Evolutionary conservation across 768 basidiomycete genomes (phyloP).

Genomic region (Auricularia heimuer): DNA sequence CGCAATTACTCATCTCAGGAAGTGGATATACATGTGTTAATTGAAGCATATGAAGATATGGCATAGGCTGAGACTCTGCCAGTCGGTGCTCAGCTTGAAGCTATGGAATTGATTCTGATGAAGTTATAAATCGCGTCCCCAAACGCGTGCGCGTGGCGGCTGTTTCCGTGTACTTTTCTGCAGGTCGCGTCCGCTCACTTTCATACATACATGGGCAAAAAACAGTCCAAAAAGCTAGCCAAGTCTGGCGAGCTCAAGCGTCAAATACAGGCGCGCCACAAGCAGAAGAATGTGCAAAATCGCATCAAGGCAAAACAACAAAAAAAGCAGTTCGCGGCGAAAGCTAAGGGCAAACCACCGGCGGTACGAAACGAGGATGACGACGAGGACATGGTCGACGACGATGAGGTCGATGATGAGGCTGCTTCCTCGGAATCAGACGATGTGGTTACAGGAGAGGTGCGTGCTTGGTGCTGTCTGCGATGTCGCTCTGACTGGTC

Average conservation of each 20-base stretch:
- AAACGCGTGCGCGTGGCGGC: not conserved
- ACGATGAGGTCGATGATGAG: slow-evolving; percentile 31
- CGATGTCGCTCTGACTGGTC: not conserved
- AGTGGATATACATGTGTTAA: too few species aligned
- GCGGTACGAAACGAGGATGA: slow-evolving; percentile 23
- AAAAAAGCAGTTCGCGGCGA: slow-evolving; percentile 42
- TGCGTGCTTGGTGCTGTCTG: not conserved
- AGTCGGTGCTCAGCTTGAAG: too few species aligned
- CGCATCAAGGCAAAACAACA: slow-evolving; percentile 62
- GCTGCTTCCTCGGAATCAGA: slow-evolving; percentile 14
- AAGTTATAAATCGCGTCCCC: not conserved
- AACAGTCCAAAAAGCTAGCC: slow-evolving; percentile 78
- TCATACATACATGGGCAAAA: slow-evolving; percentile 35
- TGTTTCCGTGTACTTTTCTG: not conserved
- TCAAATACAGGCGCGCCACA: slow-evolving; percentile 72
- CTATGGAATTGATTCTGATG: too few species aligned
- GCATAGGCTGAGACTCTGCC: too few species aligned
- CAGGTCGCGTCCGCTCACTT: not conserved
- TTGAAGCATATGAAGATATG: too few species aligned
- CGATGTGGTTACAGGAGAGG: not conserved
- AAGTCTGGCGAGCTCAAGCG: slow-evolving; percentile 83
- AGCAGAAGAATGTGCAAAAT: slow-evolving; percentile 67
- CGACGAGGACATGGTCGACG: slow-evolving; percentile 32
- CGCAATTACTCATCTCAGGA: too few species aligned
- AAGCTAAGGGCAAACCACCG: slow-evolving; percentile 22